Base-by-base conservation (phyloP, 176 grass and related monocot species). In the Puya raimondii region DNA sequence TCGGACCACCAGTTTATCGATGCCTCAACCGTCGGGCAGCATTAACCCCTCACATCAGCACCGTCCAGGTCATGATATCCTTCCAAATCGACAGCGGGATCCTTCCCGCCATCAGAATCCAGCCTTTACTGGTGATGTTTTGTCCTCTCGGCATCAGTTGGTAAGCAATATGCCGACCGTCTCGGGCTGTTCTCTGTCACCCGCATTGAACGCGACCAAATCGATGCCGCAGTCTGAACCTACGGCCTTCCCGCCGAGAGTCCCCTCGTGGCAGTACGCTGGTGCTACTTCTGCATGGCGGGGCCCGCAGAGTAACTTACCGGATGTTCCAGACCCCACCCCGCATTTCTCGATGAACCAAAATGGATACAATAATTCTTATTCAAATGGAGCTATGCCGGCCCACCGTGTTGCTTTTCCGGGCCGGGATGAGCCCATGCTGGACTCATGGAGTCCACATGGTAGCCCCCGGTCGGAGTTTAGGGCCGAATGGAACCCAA, bases 211-310 rank as follows among this genome's bases (percentile, higher is more conserved):
- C 20, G 23, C 75, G 14, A 82, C 76, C 48, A 64, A 77, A 23
- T 2, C 49, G 27, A 26, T 1, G 50, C 21, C 49, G 16, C 68
- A 53, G 47, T 20, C 57, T 50, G 58, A 49, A 15, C 74, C 33
- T 50, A 12, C 58, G 47, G 69, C 17, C 11, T 49, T 63, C 16
- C 48, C 75, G 3, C 29, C 50, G 6, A 69, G 12, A 50, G 22
- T 70, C 77, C 3, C 66, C 0, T 3, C 87, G 48, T 93, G 89
- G 89, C 78, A 77, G 27, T 59, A 78, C 54, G 72, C 14, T 82
- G 54, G 59, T 49, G 70, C 70, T 14, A 74, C 18, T 65, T 27
- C 59, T 2, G 73, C 23, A n/a, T 77, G 80, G 80, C 25, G 78
- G 14, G 49, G 14, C 22, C 66, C 12, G 25, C 4, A 50, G 14